Conservation (phyloP, 2,329 filamentous ascomycete genomes). For the Pseudovirgaria hyperparasitica region DNA sequence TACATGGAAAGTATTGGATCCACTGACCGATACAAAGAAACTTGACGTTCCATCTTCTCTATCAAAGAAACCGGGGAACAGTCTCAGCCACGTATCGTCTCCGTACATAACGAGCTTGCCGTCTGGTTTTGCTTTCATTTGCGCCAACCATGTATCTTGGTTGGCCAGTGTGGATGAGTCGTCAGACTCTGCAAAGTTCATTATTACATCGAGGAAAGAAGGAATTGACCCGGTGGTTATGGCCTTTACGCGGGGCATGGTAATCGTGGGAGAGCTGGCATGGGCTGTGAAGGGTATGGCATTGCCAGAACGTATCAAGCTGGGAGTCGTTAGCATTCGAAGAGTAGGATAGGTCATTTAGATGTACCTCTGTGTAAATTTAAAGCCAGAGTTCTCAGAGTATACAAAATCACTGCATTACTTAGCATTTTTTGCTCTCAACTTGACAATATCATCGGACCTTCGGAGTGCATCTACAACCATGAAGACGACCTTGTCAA, state of each 20-base stretch:
- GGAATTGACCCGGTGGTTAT: conserved; percentile 97
- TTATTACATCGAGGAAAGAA: conserved; percentile 90
- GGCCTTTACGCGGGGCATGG: conserved; percentile 94
- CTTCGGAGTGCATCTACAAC: conserved; percentile 90
- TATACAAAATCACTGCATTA: conserved; percentile 78
- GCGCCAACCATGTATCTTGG: conserved; percentile 93
- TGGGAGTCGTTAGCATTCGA: conserved; percentile 25
- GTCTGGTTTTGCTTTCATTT: conserved; percentile 54
- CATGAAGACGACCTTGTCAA: conserved; percentile 92
- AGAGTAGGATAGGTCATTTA: background rate
- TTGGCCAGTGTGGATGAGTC: conserved; percentile 73
- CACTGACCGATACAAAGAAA: conserved; percentile 88
- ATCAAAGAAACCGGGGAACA: conserved; percentile 82
- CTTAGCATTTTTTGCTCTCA: background rate
- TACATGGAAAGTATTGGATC: conserved; percentile 14
- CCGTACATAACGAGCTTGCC: conserved; percentile 89
- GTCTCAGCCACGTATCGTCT: conserved; percentile 95
- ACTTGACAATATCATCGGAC: no score
- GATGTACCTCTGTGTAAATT: conserved; percentile 71
- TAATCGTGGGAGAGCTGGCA: conserved; percentile 93
- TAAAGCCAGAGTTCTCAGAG: conserved; percentile 64
- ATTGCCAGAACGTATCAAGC: conserved; percentile 68
- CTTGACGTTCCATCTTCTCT: conserved; percentile 87
- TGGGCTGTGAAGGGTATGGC: conserved; percentile 92
- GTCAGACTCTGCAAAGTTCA: conserved; percentile 93